Conservation (phyloP, 1,139 yeast species). For the Yamadazyma trypodendri region DNA sequence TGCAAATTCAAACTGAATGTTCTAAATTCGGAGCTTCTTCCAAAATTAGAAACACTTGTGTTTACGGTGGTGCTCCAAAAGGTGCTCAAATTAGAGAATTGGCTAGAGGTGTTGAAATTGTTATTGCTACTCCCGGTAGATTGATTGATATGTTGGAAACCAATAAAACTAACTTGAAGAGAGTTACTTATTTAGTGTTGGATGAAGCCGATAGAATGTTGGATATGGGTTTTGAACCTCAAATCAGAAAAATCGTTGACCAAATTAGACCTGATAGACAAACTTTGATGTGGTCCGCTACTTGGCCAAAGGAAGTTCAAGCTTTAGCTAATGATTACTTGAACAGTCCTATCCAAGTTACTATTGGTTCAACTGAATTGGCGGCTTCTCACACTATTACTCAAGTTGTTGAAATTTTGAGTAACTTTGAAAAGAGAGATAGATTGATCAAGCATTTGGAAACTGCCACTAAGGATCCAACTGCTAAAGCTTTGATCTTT, state of each 20-base stretch:
- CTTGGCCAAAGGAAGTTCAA: constrained; percentile 99
- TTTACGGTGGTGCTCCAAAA: constrained; percentile 98
- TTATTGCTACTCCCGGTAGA: constrained; percentile 98
- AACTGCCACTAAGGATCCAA: constrained; percentile 73
- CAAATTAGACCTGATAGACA: constrained; percentile 97
- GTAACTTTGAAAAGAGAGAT: constrained; percentile 92
- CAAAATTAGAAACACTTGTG: constrained; percentile 94
- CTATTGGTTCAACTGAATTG: constrained; percentile 91
- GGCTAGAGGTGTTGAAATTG: constrained; percentile 91
- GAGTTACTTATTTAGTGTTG: constrained; percentile 78
- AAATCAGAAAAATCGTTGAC: constrained; percentile 90
- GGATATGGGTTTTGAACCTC: constrained; percentile 97
- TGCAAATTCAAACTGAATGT: constrained; percentile 94
- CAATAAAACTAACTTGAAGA: constrained; percentile 88
- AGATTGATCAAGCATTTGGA: constrained; percentile 82
- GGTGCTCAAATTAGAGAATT: constrained; percentile 97
- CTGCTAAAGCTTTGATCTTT: constrained; percentile 79
- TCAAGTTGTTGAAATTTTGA: constrained; percentile 87
- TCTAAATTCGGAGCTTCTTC: constrained; percentile 90
- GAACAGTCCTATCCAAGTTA: constrained; percentile 92
- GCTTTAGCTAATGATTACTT: constrained; percentile 87
- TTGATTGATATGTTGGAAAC: constrained; percentile 95
- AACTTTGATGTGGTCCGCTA: constrained; percentile 99
- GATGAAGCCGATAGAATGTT: constrained; percentile 98
- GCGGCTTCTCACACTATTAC: constrained; percentile 96